Base-by-base conservation (phyloP, 2,329 filamentous ascomycete genomes). In the Dothidotthia symphoricarpi region DNA sequence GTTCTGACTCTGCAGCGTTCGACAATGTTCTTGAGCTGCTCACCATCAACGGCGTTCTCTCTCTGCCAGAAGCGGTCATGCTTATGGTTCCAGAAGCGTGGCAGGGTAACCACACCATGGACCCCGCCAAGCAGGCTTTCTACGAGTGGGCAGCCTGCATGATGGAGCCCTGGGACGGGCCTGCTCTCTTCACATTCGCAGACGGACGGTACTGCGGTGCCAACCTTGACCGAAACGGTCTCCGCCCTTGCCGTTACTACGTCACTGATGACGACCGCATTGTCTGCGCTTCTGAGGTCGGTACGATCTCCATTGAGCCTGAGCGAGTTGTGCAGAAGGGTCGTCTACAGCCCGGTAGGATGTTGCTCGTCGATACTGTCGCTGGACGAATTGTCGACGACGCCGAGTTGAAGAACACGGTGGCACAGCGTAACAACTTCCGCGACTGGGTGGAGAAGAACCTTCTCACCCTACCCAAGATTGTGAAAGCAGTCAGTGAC, bases 141-240 rank as follows among this genome's bases (percentile, higher is more conserved):
- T 97, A 97, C 71, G 90, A 97, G 69, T 97, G 91, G 89, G 91
- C 91, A 59, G 90, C 89, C 52, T 97, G 91, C 69, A 86, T 95
- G 76, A 97, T 97, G 91, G 91, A 97, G 74, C 90, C 91, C 12
- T 97, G 91, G 91, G 91, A 97, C 69, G 91, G 91, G 13, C 91
- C 91, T 24, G 91, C 91, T 39, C 81, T 97, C 22, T 97, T 97
- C 75, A 96, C 90, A 6, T 97, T 97, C 70, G 88, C 91, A 17
- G 91, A 97, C 67, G 91, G 91, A 45, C 84, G 91, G 47, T 97
- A 93, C 76, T 97, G 91, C 61, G 91, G 91, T 78, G 91, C 91
- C 53, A 97, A 96, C 68, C 78, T 97, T 16, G 91, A 97, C 72
- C 83, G 91, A 69, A 97, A 97, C 63, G 91, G 91, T 71, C 80